These are phyloP conservation scores for Dalbergia cochinchinensis DNA, from an alignment of 306 rosid species.

Conservation along the genomic window DNA sequence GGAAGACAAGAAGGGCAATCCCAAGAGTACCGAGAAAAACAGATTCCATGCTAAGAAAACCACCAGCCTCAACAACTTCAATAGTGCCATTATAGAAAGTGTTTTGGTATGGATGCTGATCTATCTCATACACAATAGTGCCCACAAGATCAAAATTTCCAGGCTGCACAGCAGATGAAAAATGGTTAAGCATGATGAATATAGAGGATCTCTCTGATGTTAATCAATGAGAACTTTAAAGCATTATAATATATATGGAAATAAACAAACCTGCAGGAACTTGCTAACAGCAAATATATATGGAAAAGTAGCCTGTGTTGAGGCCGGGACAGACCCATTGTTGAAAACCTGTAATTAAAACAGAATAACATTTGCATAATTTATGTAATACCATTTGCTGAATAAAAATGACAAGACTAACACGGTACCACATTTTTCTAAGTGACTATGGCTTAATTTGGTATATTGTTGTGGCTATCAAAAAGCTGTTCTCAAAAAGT, in stretches of 20 bases:
- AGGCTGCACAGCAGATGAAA: constrained; percentile 63
- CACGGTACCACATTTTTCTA: neutral
- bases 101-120: constrained; percentile 78
- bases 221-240: constrained; percentile 1
- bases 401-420: neutral
- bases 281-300: constrained; percentile 87
- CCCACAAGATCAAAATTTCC: constrained; percentile 95
- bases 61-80: constrained; percentile 84
- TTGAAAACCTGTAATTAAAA: constrained; percentile 66
- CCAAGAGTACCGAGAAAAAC: constrained; percentile 88
- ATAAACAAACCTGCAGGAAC: constrained; percentile 73
- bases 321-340: constrained; percentile 75
- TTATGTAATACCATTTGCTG: constrained; percentile 1
- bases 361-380: constrained; percentile 24
- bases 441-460: too few relatives aligned
- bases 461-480: too few relatives aligned
- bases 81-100: constrained; percentile 88
- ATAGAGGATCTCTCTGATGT: constrained; percentile 21
- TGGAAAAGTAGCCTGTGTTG: constrained; percentile 88
- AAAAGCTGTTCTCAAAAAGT: too few relatives aligned
- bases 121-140: constrained; percentile 78
- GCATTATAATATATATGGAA: constrained; percentile 3
- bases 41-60: constrained; percentile 76
- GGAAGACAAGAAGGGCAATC: constrained; percentile 71
- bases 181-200: constrained; percentile 7